Percentiles rank a stretch among this genome's conserved stretches.
Evolutionary conservation across 2,329 filamentous ascomycete species (phyloP).

Genomic region (Fusarium sp.): DNA sequence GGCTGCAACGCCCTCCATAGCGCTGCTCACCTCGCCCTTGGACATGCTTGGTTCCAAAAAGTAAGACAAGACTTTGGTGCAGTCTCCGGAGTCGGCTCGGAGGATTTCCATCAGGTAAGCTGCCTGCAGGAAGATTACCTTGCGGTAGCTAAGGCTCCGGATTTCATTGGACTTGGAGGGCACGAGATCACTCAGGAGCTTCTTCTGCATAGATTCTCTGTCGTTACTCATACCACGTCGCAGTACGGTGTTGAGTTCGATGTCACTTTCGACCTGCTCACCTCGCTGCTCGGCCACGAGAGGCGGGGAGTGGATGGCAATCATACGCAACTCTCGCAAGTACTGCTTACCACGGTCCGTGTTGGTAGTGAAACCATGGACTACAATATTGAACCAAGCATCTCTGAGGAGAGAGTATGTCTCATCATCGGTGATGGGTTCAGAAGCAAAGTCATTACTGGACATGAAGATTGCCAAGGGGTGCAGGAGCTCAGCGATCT

Average conservation of each 20-base stretch:
- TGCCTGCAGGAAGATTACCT: conserved; percentile 91
- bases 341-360: conserved; percentile 81
- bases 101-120: conserved; percentile 91
- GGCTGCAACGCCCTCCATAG: conserved; percentile 74
- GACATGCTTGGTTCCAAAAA: conserved; percentile 93
- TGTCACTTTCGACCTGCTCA: conserved; percentile 93
- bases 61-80: conserved; percentile 89
- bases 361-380: conserved; percentile 86
- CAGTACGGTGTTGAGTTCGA: conserved; percentile 94
- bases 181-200: conserved; percentile 78
- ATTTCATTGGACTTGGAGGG: conserved; percentile 84
- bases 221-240: conserved; percentile 86
- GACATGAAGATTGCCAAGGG: conserved; percentile 90
- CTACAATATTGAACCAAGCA: conserved; percentile 97
- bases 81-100: conserved; percentile 87
- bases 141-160: conserved; percentile 85
- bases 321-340: conserved; percentile 80
- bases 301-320: conserved; percentile 89
- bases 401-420: conserved; percentile 82
- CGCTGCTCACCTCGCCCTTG: conserved; percentile 71
- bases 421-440: conserved; percentile 72
- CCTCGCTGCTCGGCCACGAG: conserved; percentile 89
- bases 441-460: conserved; percentile 67
- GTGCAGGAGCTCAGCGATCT: conserved; percentile 88
- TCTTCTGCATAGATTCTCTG: conserved; percentile 84